Conservation (phyloP, 2,329 filamentous ascomycete species). For the Alternaria metachromatica region DNA sequence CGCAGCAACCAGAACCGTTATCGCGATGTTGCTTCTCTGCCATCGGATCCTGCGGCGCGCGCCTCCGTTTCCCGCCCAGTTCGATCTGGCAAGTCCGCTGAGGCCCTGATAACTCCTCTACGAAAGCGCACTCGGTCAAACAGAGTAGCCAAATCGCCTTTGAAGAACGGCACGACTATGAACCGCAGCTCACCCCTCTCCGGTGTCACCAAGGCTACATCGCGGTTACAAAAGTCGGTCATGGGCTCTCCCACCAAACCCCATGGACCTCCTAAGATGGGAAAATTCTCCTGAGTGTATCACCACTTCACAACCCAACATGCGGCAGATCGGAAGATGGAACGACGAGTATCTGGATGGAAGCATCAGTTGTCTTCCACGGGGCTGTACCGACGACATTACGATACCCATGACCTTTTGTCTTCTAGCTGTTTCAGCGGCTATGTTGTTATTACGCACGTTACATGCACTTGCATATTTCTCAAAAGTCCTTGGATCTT, state of each 20-base stretch:
- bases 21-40: slow-evolving; percentile 47
- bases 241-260: slow-evolving; percentile 25
- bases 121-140: slow-evolving; percentile 45
- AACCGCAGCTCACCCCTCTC: slow-evolving; percentile 36
- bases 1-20: slow-evolving; percentile 50
- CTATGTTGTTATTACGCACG: slow-evolving; percentile 35
- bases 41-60: slow-evolving; percentile 45
- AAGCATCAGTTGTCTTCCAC: slow-evolving; percentile 18
- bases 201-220: slow-evolving; percentile 38
- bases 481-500: slow-evolving; percentile 31
- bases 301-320: neutral
- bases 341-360: slow-evolving; percentile 24
- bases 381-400: slow-evolving; percentile 36
- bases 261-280: slow-evolving; percentile 41
- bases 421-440: slow-evolving; percentile 25
- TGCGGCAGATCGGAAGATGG: slow-evolving; percentile 11
- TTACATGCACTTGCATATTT: slow-evolving; percentile 35
- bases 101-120: slow-evolving; percentile 48
- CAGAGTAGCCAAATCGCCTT: slow-evolving; percentile 32
- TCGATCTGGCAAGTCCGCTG: slow-evolving; percentile 48
- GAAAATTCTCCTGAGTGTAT: slow-evolving; percentile 40
- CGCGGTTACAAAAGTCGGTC: slow-evolving; percentile 35
- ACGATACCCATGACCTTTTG: slow-evolving; percentile 46
- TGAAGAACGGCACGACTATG: slow-evolving; percentile 20
- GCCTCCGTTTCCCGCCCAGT: slow-evolving; percentile 46